These are phyloP conservation scores for Trypanosoma cruzi DNA, from an alignment of 208 protist species.

Conservation along the genomic window DNA sequence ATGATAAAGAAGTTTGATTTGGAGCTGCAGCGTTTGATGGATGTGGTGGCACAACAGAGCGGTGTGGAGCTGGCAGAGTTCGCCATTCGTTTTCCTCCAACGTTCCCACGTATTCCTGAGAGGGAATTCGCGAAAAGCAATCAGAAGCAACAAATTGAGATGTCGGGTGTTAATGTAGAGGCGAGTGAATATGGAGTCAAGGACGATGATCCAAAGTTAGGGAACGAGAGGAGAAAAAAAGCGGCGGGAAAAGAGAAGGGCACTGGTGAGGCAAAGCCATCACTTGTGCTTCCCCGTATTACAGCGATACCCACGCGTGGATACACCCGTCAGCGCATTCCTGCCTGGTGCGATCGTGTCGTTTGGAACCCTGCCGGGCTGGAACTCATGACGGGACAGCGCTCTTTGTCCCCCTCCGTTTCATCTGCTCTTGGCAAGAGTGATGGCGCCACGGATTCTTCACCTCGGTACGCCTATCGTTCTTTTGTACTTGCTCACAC, in stretches of 20 bases:
- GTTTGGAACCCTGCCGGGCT: slow-evolving; percentile 75
- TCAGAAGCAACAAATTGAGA: neutral
- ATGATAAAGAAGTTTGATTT: slow-evolving; percentile 40
- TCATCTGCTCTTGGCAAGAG: slow-evolving; percentile 1
- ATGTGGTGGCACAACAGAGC: slow-evolving; percentile 47
- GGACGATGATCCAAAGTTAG: neutral
- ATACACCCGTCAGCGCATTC: slow-evolving; percentile 51
- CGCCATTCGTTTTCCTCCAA: slow-evolving; percentile 60
- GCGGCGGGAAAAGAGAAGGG: neutral
- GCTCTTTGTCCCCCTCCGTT: slow-evolving; percentile 7
- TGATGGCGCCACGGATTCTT: neutral
- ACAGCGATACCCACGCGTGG: slow-evolving; percentile 18
- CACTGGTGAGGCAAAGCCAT: neutral
- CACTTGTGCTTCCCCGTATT: slow-evolving; percentile 9
- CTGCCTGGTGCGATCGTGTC: slow-evolving; percentile 89
- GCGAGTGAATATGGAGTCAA: neutral
- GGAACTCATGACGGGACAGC: slow-evolving; percentile 51
- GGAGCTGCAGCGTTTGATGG: slow-evolving; percentile 52
- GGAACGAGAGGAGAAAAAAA: slow-evolving; percentile 2
- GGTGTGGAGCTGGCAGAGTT: slow-evolving; percentile 69
- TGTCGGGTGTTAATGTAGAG: neutral
- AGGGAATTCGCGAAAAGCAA: neutral
- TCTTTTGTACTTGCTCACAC: slow-evolving; percentile 55
- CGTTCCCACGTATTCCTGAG: slow-evolving; percentile 42
- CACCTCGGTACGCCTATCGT: slow-evolving; percentile 50